phyloP scores from a whole-genome alignment of 371 early-diverging fungal species.

The Dipsacomyces acuminosporus region DNA sequence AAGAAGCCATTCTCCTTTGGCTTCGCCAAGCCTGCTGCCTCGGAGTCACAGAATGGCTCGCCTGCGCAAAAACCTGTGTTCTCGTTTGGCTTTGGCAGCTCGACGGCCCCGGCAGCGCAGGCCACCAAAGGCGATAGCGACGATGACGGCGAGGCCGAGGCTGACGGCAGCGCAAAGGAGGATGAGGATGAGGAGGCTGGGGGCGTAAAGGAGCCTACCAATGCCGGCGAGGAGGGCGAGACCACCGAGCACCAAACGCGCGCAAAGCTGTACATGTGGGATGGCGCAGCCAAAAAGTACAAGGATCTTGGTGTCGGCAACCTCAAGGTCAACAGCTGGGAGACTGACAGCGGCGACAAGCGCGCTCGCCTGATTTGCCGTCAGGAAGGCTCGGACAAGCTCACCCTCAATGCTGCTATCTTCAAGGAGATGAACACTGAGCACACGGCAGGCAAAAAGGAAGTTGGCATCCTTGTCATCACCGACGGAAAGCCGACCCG shows the following conservation, averaged over 20 bases:
- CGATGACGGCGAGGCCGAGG: slow-evolving; percentile 11
- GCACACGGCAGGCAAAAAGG: slow-evolving; percentile 34
- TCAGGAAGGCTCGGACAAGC: slow-evolving; percentile 40
- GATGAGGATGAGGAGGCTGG: slow-evolving; percentile 7
- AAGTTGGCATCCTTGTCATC: slow-evolving; percentile 38
- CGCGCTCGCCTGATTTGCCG: slow-evolving; percentile 47
- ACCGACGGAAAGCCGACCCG: slow-evolving; percentile 27
- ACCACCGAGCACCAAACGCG: slow-evolving; percentile 36
- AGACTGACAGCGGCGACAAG: slow-evolving; percentile 8
- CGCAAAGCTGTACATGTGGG: slow-evolving; percentile 42
- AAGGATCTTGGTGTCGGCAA: slow-evolving; percentile 46
- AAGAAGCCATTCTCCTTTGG: slow-evolving; percentile 38
- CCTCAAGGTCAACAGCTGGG: slow-evolving; percentile 37
- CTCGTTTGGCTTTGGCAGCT: slow-evolving; percentile 26
- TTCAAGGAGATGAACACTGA: slow-evolving; percentile 41
- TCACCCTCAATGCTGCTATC: slow-evolving; percentile 46
- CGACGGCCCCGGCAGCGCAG: background rate
- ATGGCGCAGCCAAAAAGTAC: slow-evolving; percentile 21
- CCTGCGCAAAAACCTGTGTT: slow-evolving; percentile 18
- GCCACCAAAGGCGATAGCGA: slow-evolving; percentile 6
- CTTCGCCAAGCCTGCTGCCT: slow-evolving; percentile 6
- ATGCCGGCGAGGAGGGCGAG: slow-evolving; percentile 47
- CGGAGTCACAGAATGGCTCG: background rate
- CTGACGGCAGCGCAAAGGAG: slow-evolving; percentile 3
- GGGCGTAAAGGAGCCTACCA: slow-evolving; percentile 11